Conservation (phyloP, 1,284 basidiomycete genomes). For the Cryptococcus amylolentus region DNA sequence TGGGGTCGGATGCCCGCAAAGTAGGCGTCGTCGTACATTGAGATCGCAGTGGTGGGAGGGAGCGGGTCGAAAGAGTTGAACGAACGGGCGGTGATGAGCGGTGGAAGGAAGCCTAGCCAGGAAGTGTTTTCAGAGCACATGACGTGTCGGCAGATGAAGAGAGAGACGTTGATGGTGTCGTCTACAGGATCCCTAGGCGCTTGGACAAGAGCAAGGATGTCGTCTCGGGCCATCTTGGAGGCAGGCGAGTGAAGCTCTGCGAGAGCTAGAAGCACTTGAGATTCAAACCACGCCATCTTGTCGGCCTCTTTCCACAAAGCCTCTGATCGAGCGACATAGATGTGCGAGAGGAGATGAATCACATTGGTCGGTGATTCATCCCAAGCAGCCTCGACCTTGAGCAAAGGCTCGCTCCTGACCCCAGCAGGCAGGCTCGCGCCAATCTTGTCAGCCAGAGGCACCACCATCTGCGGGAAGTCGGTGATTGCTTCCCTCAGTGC, state of each 20-base stretch:
- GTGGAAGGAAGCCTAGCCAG: constrained; percentile 68
- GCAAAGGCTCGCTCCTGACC: constrained; percentile 60
- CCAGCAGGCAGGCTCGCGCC: constrained; percentile 63
- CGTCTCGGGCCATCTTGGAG: constrained; percentile 26
- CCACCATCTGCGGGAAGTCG: constrained; percentile 73
- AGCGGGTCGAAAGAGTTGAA: constrained; percentile 74
- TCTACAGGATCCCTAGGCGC: constrained; percentile 43
- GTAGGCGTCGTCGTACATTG: constrained; percentile 65
- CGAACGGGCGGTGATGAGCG: constrained; percentile 49
- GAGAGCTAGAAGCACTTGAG: constrained; percentile 45
- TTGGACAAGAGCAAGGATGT: constrained; percentile 47
- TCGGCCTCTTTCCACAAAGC: constrained; percentile 74
- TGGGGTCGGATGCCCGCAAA: constrained; percentile 56
- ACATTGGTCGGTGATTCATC: constrained; percentile 50
- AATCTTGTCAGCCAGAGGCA: constrained; percentile 75
- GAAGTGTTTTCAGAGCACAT: constrained; percentile 62
- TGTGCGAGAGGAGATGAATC: constrained; percentile 67
- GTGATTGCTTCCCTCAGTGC: constrained; percentile 69
- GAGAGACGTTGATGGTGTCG: constrained; percentile 33
- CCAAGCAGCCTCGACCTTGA: constrained; percentile 62
- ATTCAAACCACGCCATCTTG: constrained; percentile 66
- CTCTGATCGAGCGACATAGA: constrained; percentile 73
- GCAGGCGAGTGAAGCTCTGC: constrained; percentile 22
- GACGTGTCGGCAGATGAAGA: constrained; percentile 66
- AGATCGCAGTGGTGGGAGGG: constrained; percentile 61